phyloP scores from a whole-genome alignment of 164 flowering plant species.

The Vitis rotundifolia region DNA sequence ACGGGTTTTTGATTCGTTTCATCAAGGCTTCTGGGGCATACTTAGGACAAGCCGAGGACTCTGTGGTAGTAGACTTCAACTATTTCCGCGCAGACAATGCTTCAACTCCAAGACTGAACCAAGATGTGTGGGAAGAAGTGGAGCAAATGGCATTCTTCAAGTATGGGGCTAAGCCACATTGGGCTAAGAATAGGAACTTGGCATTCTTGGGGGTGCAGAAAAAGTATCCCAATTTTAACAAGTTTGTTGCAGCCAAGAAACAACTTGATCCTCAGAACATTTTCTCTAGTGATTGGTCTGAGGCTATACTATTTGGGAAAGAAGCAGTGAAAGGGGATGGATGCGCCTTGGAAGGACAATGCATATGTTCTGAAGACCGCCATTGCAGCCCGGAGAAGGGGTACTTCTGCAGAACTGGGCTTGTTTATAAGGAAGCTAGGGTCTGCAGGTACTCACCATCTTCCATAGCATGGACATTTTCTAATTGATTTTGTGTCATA shows the following conservation, averaged over 20 bases:
- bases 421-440: constrained; percentile 61
- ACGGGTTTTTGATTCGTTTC: constrained; percentile 74
- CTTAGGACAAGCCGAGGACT: constrained; percentile 76
- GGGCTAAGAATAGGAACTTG: constrained; percentile 82
- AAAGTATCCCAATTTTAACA: constrained; percentile 51
- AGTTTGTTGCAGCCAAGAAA: constrained; percentile 60
- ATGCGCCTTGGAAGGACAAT: constrained; percentile 79
- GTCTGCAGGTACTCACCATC: constrained; percentile 59
- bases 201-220: constrained; percentile 62
- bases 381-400: constrained; percentile 74
- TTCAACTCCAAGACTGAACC: constrained; percentile 64
- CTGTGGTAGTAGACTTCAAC: constrained; percentile 79
- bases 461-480: constrained; percentile 5
- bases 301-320: constrained; percentile 55
- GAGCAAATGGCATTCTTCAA: constrained; percentile 92
- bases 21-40: constrained; percentile 67
- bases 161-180: constrained; percentile 78
- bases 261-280: constrained; percentile 55
- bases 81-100: constrained; percentile 70
- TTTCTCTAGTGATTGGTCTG: constrained; percentile 73
- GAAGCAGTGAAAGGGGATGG: constrained; percentile 44
- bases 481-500: too few relatives aligned
- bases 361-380: constrained; percentile 72
- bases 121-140: constrained; percentile 81
- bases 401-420: constrained; percentile 61